Conservation (phyloP, 306 rosid genomes). For the Mimosa pudica region DNA sequence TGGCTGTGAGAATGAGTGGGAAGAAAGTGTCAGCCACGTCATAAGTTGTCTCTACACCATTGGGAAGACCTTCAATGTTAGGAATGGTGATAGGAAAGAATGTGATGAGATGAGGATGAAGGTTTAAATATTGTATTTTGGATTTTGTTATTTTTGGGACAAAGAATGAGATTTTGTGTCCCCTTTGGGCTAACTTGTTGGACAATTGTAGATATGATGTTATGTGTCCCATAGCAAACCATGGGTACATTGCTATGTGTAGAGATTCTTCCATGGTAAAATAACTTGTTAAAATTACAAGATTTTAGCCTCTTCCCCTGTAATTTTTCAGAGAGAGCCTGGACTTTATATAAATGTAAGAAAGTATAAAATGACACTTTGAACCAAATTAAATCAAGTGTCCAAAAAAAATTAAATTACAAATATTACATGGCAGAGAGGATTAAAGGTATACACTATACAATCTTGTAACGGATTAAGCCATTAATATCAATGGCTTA, state of each 20-base stretch:
- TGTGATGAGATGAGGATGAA: neutral
- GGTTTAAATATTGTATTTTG: neutral
- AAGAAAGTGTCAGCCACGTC: neutral
- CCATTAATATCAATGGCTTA: neutral
- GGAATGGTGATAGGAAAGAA: neutral
- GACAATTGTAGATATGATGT: neutral
- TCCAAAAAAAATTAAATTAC: too few species aligned
- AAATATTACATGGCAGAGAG: too few species aligned
- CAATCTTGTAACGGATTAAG: neutral
- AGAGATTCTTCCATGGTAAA: neutral
- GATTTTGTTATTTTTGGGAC: neutral
- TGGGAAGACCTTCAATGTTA: neutral
- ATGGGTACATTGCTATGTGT: neutral
- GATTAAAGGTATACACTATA: too few species aligned
- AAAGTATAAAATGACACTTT: too few species aligned
- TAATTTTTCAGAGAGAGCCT: too few species aligned
- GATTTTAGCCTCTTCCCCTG: neutral
- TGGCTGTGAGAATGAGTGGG: neutral
- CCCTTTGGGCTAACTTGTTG: neutral
- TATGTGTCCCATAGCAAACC: neutral
- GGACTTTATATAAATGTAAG: too few species aligned
- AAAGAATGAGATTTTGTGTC: neutral
- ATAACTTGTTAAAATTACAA: neutral
- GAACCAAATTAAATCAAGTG: too few species aligned
- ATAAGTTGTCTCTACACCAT: neutral